Evolutionary conservation across 371 early-diverging fungal species (phyloP), one percentile per base, ranked within the genome.

Genomic region (Entomophthora muscae): DNA sequence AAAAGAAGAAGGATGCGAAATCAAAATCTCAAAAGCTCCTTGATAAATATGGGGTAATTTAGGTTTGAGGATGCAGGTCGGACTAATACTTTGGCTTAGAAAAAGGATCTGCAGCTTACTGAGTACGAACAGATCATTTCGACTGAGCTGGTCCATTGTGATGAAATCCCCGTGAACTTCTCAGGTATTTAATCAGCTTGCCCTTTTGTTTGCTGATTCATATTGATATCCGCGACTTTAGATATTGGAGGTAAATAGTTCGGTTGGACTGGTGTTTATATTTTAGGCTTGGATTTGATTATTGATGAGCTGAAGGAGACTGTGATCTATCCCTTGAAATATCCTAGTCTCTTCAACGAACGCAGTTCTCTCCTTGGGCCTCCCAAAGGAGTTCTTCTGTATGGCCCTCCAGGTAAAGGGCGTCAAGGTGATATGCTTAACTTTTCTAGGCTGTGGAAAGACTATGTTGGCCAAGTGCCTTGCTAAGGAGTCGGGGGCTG

Each of bases 391-490:
- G 92, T 95, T 13, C 69, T 95, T 55, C 73, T 98, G 17, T 93
- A 94, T 72, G 96, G 96, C 3, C 94, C 95, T 32, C 97, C 94
- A 2, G 93, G 73, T 75, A 64, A 26, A 32, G n/a, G 5, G 28
- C 42, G 5, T 10, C 42, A 17, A 10, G 42, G 10, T 17, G 17
- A 42, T 10, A 5, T 42, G 17, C 10, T 5, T 17, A 10, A 17
- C 5, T 42, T 5, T 42, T 59, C 12, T 29, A 73, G 77, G 95
- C 12, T 93, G 93, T 69, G 98, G 98, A 60, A 98, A 98, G 71
- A 98, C 97, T 13, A 93, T 96, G 94, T 69, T 95, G 67, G 98
- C 98, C 53, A 95, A 94, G 73, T 96, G 97, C 0, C 78, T 98
- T 7, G 96, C 97, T 28, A 88, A 86, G 66, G 97, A 96, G 72